phyloP scores from a whole-genome alignment of 2,329 filamentous ascomycete species.

The Juglanconis sp. region DNA sequence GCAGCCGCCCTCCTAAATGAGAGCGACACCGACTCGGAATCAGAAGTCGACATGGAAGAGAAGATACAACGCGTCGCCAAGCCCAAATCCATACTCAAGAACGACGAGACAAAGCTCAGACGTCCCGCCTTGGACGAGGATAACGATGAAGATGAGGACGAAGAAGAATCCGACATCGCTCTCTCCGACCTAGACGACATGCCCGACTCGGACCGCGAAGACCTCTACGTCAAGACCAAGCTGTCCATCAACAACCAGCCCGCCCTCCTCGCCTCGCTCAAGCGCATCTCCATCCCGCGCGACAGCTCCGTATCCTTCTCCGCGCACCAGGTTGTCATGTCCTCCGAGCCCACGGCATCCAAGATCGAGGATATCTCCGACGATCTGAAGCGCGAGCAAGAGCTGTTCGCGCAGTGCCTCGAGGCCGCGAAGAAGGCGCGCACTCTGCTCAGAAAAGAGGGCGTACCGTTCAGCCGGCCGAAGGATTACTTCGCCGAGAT shows the following conservation, averaged over 20 bases:
- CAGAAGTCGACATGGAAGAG: slow-evolving; percentile 74
- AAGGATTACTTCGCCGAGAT: slow-evolving; percentile 98
- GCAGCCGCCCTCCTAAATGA: slow-evolving; percentile 52
- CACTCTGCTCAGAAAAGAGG: slow-evolving; percentile 73
- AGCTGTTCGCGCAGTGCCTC: slow-evolving; percentile 88
- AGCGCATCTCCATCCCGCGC: slow-evolving; percentile 71
- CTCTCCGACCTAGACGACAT: slow-evolving; percentile 81
- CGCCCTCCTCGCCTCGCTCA: slow-evolving; percentile 75
- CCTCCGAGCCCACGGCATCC: slow-evolving; percentile 58
- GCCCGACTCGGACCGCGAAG: slow-evolving; percentile 69
- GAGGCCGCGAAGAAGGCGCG: slow-evolving; percentile 74
- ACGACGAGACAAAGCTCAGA: slow-evolving; percentile 36
- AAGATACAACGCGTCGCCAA: slow-evolving; percentile 53
- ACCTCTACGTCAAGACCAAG: slow-evolving; percentile 84
- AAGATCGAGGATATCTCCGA: slow-evolving; percentile 82
- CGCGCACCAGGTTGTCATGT: slow-evolving; percentile 74
- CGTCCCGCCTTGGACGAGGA: slow-evolving; percentile 39
- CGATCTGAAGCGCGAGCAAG: slow-evolving; percentile 86
- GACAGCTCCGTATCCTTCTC: slow-evolving; percentile 71
- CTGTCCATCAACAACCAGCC: slow-evolving; percentile 96
- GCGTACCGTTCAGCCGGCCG: slow-evolving; percentile 80
- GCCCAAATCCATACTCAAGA: slow-evolving; percentile 37
- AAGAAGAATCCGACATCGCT: slow-evolving; percentile 71
- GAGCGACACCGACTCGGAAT: slow-evolving; percentile 59
- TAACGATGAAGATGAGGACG: slow-evolving; percentile 67